Percentiles rank a stretch among this genome's conserved stretches.
Conservation (phyloP, 305 asterid species). For the Nicotiana rustica region DNA sequence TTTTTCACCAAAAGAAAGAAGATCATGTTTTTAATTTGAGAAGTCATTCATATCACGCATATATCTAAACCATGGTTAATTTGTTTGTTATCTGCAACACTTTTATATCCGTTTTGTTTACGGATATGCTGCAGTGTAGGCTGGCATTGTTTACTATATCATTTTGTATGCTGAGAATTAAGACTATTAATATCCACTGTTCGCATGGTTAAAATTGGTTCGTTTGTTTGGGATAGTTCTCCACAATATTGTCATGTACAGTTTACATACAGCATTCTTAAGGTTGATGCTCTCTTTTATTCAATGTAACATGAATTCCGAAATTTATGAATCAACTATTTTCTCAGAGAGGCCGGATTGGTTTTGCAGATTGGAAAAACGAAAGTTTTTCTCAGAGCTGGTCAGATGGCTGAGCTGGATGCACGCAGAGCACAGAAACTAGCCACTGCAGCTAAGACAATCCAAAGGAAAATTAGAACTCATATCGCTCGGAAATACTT, state of each 20-base stretch:
- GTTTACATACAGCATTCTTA: conserved; percentile 25
- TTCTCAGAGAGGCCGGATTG: conserved; percentile 24
- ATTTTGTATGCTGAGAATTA: conserved; percentile 20
- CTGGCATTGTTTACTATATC: neutral
- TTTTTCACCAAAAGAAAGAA: conserved; percentile 12
- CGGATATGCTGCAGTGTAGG: conserved; percentile 9
- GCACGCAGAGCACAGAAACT: conserved; percentile 82
- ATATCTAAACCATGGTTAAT: conserved; percentile 19
- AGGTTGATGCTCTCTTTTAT: conserved; percentile 29
- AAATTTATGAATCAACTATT: conserved; percentile 13
- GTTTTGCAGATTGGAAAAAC: conserved; percentile 83
- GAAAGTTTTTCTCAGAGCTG: conserved; percentile 92
- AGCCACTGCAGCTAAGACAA: conserved; percentile 75
- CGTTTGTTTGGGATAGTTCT: conserved; percentile 28
- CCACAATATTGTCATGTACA: conserved; percentile 24
- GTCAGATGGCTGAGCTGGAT: conserved; percentile 97
- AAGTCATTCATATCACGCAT: neutral
- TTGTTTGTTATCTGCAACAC: conserved; percentile 27
- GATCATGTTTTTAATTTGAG: conserved; percentile 5
- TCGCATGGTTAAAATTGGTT: conserved; percentile 20
- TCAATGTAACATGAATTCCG: conserved; percentile 3
- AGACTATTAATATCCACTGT: neutral
- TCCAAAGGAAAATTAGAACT: conserved; percentile 79
- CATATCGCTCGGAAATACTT: conserved; percentile 76
- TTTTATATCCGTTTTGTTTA: neutral